A percentile compares a stretch with the other conserved stretches of the same genome.
Conservation (phyloP, 139 green algal species). For the Microglena sp. region DNA sequence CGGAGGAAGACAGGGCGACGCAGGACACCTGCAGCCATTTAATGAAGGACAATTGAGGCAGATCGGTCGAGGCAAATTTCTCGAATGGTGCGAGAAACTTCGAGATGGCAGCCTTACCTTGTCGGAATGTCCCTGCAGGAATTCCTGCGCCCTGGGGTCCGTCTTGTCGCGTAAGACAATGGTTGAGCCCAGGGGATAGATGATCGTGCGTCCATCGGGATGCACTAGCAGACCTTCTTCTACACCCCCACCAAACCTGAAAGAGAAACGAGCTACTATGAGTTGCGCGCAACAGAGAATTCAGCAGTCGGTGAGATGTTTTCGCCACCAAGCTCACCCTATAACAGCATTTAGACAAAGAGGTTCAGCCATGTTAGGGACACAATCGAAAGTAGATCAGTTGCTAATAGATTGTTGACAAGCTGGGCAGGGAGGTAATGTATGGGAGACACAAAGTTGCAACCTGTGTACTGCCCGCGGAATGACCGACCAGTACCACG, state of each 20-base stretch:
- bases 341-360: too few species aligned
- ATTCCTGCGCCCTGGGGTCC: constrained; percentile 41
- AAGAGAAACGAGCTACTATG: too few species aligned
- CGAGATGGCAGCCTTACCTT: constrained; percentile 18
- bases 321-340: too few species aligned
- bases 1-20: constrained; percentile 53
- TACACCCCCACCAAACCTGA: constrained; percentile 57
- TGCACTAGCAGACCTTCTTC: constrained; percentile 59
- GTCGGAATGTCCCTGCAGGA: constrained; percentile 54
- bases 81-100: background rate
- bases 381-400: too few species aligned
- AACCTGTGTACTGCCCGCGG: too few species aligned
- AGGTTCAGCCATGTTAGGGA: too few species aligned
- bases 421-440: too few species aligned
- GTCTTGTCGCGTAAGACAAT: constrained; percentile 59
- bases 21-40: constrained; percentile 52
- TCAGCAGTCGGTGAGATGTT: too few species aligned
- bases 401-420: too few species aligned
- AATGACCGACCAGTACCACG: too few species aligned
- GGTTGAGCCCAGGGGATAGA: constrained; percentile 73
- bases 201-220: constrained; percentile 55
- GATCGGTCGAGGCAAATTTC: background rate
- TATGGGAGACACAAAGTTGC: too few species aligned
- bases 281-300: too few species aligned
- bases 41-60: background rate